phyloP scores from a whole-genome alignment of 2,329 filamentous ascomycete genomes.

The Fusarium sp. region DNA sequence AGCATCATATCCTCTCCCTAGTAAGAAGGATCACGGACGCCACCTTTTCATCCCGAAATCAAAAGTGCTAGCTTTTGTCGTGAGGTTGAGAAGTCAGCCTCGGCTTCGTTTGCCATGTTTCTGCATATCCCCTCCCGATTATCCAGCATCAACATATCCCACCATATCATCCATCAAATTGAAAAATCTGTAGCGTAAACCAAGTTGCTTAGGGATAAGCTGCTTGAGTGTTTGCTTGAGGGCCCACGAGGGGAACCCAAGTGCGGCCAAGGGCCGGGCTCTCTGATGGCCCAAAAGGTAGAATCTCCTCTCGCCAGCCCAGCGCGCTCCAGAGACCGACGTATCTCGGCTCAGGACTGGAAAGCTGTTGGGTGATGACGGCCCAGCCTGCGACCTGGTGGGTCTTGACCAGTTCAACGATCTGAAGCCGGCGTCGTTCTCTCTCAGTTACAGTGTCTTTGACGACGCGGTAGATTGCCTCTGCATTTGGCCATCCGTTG shows the following conservation, averaged over 20 bases:
- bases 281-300: slow-evolving; percentile 51
- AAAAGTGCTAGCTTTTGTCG: slow-evolving; percentile 1
- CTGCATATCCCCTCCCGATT: neutral
- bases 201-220: slow-evolving; percentile 44
- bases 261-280: slow-evolving; percentile 55
- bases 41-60: neutral
- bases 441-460: slow-evolving; percentile 64
- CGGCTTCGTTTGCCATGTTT: slow-evolving; percentile 2
- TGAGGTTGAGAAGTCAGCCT: neutral
- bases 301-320: slow-evolving; percentile 60
- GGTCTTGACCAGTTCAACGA: slow-evolving; percentile 54
- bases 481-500: slow-evolving; percentile 59
- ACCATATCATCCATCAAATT: slow-evolving; percentile 24
- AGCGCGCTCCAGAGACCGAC: slow-evolving; percentile 57
- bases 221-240: slow-evolving; percentile 33
- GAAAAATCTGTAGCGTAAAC: slow-evolving; percentile 23
- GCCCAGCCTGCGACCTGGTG: slow-evolving; percentile 49
- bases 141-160: slow-evolving; percentile 27
- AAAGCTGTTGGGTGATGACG: slow-evolving; percentile 49
- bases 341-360: slow-evolving; percentile 51
- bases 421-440: slow-evolving; percentile 62
- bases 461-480: slow-evolving; percentile 59
- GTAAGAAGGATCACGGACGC: neutral
- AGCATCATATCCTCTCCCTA: slow-evolving; percentile 16
- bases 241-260: slow-evolving; percentile 53